A percentile compares a stretch with the other conserved stretches of the same genome.
Evolutionary conservation across 345 rosid genomes (phyloP).

Genomic region (Eucalyptus grandis): DNA sequence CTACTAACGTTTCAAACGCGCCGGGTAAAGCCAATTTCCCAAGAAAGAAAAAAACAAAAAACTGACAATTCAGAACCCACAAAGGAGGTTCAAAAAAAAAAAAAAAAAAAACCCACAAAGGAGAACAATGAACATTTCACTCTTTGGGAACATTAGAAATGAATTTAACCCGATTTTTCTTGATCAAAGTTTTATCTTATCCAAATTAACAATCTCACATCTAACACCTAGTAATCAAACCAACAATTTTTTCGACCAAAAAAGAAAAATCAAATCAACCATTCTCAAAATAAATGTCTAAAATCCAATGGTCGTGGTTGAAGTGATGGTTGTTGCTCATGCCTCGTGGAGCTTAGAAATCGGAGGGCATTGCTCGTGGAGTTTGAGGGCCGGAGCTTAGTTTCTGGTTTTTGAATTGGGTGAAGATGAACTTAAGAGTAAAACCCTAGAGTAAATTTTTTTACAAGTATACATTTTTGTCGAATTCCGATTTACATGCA

Average conservation of each 20-base stretch:
- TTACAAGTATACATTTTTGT: not conserved
- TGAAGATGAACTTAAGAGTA: not conserved
- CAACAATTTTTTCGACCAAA: too few species aligned
- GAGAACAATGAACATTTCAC: not conserved
- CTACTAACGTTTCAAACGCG: not conserved
- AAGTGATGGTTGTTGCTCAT: not conserved
- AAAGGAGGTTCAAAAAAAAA: not conserved
- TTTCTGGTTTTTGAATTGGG: not conserved
- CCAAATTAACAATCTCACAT: fast-evolving
- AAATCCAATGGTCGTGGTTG: not conserved
- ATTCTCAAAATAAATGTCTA: not conserved
- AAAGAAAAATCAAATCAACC: not conserved
- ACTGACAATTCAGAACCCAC: not conserved
- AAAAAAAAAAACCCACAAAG: not conserved
- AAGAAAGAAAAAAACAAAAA: not conserved
- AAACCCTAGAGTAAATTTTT: not conserved
- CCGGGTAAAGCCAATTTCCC: not conserved
- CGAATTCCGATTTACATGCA: not conserved
- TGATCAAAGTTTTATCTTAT: not conserved
- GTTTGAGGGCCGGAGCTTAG: not conserved
- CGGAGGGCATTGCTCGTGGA: not conserved
- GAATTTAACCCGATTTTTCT: not conserved
- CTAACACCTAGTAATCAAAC: not conserved
- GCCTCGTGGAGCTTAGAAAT: not conserved
- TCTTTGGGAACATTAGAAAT: not conserved